These are phyloP conservation scores for Starmerella vaccinii DNA, from an alignment of 805 yeast genomes.

Conservation along the genomic window DNA sequence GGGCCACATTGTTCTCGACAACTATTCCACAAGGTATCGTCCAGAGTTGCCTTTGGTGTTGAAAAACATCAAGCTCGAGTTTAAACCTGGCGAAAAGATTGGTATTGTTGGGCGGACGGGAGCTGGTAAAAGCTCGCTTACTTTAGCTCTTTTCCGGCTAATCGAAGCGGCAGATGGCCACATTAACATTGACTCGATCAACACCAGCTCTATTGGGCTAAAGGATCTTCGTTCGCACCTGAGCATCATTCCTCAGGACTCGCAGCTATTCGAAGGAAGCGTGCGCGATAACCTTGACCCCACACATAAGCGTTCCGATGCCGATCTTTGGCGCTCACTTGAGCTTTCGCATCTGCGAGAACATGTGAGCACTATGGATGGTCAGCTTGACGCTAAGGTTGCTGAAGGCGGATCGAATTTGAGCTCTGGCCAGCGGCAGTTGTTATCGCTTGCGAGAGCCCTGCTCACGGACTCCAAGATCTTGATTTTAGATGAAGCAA, in stretches of 20 bases:
- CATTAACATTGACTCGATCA: constrained; percentile 59
- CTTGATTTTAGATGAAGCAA: constrained; percentile 78
- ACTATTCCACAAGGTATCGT: constrained; percentile 79
- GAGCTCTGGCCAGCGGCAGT: constrained; percentile 80
- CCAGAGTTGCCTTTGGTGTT: constrained; percentile 70
- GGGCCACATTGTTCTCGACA: constrained; percentile 56
- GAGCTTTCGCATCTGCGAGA: constrained; percentile 67
- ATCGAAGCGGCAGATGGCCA: constrained; percentile 67
- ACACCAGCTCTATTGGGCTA: constrained; percentile 60
- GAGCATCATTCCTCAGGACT: constrained; percentile 87
- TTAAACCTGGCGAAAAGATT: constrained; percentile 69
- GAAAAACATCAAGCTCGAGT: constrained; percentile 51
- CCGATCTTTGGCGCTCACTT: constrained; percentile 72
- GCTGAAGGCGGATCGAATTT: constrained; percentile 77
- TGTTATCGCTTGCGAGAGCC: constrained; percentile 76
- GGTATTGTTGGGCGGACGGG: constrained; percentile 98
- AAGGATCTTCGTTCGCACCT: constrained; percentile 65
- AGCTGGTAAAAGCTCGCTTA: constrained; percentile 84
- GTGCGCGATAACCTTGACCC: constrained; percentile 84
- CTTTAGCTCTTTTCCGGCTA: constrained; percentile 73
- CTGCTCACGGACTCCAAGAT: constrained; percentile 64
- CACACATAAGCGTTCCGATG: constrained; percentile 52
- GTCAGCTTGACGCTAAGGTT: constrained; percentile 47
- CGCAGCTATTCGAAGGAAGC: constrained; percentile 83
- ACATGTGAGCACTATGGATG: constrained; percentile 48